Evolutionary conservation across 2,329 filamentous ascomycete species (phyloP).

Genomic region (Trichoderma brevicompactum): DNA sequence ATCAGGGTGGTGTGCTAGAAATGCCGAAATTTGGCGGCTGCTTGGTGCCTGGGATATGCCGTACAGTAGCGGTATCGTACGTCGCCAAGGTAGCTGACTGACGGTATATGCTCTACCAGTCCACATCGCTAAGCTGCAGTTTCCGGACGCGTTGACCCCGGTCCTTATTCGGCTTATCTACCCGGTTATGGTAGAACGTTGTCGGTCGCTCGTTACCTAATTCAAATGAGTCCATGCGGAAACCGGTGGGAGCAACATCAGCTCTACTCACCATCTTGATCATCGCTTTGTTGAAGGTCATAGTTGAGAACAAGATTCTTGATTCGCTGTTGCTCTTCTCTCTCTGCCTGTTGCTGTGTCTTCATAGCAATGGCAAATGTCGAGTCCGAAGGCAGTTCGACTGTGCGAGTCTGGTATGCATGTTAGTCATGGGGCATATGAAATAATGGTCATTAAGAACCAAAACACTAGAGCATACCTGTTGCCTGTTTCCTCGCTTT

Average conservation of each 20-base stretch:
- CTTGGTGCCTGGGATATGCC: neutral
- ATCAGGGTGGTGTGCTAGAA: neutral
- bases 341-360: constrained; percentile 90
- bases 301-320: constrained; percentile 97
- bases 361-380: constrained; percentile 96
- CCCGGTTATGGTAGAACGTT: constrained; percentile 57
- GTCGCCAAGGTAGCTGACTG: neutral
- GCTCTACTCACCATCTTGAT: constrained; percentile 71
- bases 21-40: neutral
- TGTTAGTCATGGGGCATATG: constrained; percentile 2
- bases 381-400: constrained; percentile 88
- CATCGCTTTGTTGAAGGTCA: constrained; percentile 83
- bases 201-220: constrained; percentile 56
- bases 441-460: constrained; percentile 3
- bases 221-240: constrained; percentile 55
- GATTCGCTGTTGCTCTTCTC: constrained; percentile 96
- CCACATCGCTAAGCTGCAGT: constrained; percentile 93
- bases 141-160: constrained; percentile 84
- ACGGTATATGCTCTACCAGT: constrained; percentile 69
- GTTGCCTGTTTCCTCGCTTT: constrained; percentile 93
- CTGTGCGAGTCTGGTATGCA: constrained; percentile 75
- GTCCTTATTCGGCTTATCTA: constrained; percentile 62
- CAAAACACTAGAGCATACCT: constrained; percentile 56
- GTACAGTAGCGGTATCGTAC: neutral
- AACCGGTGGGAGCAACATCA: constrained; percentile 7